These are phyloP conservation scores for Sclerotinia borealis DNA, from an alignment of 2,329 filamentous ascomycete genomes.

Conservation along the genomic window DNA sequence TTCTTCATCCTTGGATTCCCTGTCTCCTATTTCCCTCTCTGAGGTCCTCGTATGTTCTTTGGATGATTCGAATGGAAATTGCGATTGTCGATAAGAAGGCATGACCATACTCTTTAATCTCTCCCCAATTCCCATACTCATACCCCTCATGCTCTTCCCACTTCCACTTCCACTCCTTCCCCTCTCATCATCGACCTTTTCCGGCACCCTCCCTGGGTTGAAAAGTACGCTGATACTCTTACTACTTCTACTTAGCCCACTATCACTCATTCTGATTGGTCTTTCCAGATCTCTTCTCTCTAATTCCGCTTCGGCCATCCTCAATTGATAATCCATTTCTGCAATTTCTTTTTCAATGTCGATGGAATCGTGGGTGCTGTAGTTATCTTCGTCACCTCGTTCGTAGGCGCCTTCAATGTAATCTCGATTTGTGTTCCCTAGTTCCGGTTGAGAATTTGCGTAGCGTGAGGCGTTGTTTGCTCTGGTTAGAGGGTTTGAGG, in stretches of 20 bases:
- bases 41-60: not conserved
- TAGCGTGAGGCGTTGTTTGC: not conserved
- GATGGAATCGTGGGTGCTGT: not conserved
- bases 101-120: not conserved
- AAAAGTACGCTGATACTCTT: slow-evolving; percentile 9
- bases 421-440: not conserved
- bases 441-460: not conserved
- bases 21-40: not conserved
- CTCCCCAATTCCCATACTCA: not conserved
- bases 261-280: not conserved
- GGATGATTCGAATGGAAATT: not conserved
- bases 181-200: not conserved
- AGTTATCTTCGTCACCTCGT: not conserved
- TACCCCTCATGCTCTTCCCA: not conserved
- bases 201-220: not conserved
- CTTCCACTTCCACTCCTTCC: not conserved
- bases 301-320: not conserved
- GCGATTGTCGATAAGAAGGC: not conserved
- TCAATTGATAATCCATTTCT: not conserved
- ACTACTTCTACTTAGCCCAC: slow-evolving; percentile 3
- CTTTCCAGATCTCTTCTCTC: not conserved
- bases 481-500: not conserved
- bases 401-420: not conserved
- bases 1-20: not conserved
- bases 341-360: slow-evolving; percentile 8